phyloP scores from a whole-genome alignment of 139 green algal genomes.

The Marvania coccoides region DNA sequence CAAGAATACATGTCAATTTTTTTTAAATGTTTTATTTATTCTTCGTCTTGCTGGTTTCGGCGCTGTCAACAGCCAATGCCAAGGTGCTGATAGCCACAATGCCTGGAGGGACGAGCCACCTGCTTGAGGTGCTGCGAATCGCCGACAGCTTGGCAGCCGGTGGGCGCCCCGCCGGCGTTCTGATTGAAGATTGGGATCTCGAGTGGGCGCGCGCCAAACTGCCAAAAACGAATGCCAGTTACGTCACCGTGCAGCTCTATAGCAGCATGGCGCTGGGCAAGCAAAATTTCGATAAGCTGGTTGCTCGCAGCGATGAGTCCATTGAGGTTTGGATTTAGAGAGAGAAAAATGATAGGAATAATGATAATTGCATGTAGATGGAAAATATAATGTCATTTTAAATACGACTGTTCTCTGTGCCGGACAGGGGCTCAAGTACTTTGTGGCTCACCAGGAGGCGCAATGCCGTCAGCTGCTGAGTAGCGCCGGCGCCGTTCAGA shows the following conservation, averaged over 20 bases:
- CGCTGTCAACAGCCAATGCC: no score
- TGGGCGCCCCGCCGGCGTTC: not conserved
- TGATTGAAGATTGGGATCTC: not conserved
- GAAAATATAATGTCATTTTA: not conserved
- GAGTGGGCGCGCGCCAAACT: not conserved
- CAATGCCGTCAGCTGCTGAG: not conserved
- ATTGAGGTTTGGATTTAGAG: no score
- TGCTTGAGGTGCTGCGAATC: not conserved
- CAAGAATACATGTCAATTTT: no score
- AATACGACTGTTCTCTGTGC: not conserved
- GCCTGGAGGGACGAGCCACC: not conserved
- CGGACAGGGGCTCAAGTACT: not conserved
- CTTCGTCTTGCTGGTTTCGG: no score
- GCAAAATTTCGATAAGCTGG: no score
- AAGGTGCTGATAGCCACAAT: not conserved
- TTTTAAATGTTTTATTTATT: no score
- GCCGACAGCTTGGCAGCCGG: not conserved
- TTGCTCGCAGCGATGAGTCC: no score
- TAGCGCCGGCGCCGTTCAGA: not conserved
- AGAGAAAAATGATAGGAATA: no score
- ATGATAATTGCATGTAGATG: not conserved
- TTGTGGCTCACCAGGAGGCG: not conserved
- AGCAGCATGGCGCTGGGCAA: no score
- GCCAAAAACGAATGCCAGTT: no score
- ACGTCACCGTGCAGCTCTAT: no score